phyloP scores from a whole-genome alignment of 257 asterid species.

The Lycium barbarum region DNA sequence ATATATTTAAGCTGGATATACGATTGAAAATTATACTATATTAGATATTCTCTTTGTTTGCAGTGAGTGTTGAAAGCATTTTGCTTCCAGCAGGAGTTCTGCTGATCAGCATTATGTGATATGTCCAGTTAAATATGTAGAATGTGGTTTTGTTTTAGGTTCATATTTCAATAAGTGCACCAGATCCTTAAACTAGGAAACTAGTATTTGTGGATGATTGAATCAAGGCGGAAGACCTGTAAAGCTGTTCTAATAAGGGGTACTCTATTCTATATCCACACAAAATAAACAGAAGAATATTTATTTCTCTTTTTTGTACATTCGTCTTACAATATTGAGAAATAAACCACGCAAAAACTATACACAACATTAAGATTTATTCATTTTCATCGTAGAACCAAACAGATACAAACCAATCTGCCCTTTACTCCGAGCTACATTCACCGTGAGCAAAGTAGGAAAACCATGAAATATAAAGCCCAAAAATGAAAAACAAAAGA shows the following conservation, averaged over 20 bases:
- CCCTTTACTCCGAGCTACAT: constrained; percentile 27
- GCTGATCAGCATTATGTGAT: background rate
- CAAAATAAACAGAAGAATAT: background rate
- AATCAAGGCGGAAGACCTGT: background rate
- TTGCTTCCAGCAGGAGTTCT: background rate
- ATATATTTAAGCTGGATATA: constrained; percentile 14
- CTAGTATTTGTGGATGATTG: background rate
- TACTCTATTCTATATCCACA: background rate
- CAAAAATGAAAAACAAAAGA: background rate
- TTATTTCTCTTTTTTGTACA: constrained; percentile 38
- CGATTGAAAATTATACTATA: background rate
- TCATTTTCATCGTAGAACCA: constrained; percentile 39
- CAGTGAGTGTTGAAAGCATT: background rate
- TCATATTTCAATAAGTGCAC: background rate
- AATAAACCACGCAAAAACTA: constrained; percentile 32
- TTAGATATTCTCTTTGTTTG: background rate
- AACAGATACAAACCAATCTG: constrained; percentile 40
- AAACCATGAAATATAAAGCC: constrained; percentile 33
- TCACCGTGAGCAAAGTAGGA: constrained; percentile 31
- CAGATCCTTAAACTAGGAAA: background rate
- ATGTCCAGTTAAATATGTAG: constrained; percentile 10
- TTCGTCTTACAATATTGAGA: constrained; percentile 30
- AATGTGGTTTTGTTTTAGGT: background rate
- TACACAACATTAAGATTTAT: constrained; percentile 42
- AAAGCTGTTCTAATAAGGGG: background rate